Evolutionary conservation across 192 early-diverging fungal species (phyloP), one percentile per base, ranked within the genome.

Genomic region (Coemansia sp.): DNA sequence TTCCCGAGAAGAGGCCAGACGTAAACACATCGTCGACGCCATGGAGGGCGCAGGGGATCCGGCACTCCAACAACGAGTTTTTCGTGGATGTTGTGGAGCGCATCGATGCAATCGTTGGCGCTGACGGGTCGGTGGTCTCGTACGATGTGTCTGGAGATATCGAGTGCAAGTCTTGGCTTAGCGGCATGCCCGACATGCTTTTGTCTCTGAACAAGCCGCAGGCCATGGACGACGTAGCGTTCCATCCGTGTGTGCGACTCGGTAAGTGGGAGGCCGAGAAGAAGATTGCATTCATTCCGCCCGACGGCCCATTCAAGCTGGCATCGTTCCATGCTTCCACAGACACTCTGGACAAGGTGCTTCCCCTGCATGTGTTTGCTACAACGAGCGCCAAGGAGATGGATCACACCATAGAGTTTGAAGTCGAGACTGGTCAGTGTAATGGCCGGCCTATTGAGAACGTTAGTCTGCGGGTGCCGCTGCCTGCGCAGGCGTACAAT

Each of bases 51-150:
- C 79, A 84, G 25, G 92, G 92, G 25, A 90, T 97, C 34, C 89
- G 92, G 70, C 92, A 98, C 65, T 80, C 86, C 2, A 86, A 86
- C 47, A 98, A 98, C 82, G 94, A 98, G 74, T 89, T 98, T 56
- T 95, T 92, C 65, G 88, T 98, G 64, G 96, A 98, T 66, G 84
- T 98, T 22, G 75, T 89, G 19, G 96, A 98, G 81, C 88, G 90
- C 31, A 83, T 98, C 28, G 91, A 98, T 74, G 87, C 88, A 3
- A 88, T 92, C 14, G 72, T 94, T 11, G 91, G 41, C 9, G 68
- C 86, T 15, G 85, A 83, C 61, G 91, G 90, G 19, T 74, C 85
- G 19, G 75, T 93, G 11, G 83, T 91, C 2, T 85, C 87, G 6
- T 91, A 87, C 23, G 90, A 90, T 53, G 87, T 93, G 8, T 84